These are phyloP conservation scores for Tephrocybe rancida DNA, from an alignment of 768 basidiomycete genomes.

Conservation along the genomic window DNA sequence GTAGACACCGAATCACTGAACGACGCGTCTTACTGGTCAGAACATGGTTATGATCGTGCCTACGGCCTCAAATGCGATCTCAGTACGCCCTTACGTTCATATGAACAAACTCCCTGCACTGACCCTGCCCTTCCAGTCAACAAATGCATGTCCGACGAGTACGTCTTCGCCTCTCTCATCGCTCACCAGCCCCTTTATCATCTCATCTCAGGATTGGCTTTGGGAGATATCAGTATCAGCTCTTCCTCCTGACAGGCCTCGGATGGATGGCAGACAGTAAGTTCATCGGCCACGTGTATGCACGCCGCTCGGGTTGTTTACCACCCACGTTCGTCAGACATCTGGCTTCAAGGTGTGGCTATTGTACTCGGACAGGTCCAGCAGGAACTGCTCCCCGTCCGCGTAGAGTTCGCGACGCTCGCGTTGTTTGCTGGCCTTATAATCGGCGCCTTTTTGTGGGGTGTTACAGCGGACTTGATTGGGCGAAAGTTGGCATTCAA, in stretches of 20 bases:
- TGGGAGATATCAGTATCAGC: constrained; percentile 49
- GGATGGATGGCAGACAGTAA: constrained; percentile 54
- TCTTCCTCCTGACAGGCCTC: constrained; percentile 47
- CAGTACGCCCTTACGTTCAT: constrained; percentile 8
- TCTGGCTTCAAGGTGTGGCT: constrained; percentile 51
- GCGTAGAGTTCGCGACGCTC: constrained; percentile 47
- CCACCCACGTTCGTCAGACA: constrained; percentile 24
- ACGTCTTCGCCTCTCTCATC: constrained; percentile 9
- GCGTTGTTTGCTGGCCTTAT: constrained; percentile 51
- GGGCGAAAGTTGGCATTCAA: constrained; percentile 51
- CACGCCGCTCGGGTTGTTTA: neutral
- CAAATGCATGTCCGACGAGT: constrained; percentile 49
- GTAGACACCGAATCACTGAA: constrained; percentile 9
- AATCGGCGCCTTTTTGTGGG: constrained; percentile 52
- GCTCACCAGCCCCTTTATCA: neutral
- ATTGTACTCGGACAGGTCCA: constrained; percentile 46
- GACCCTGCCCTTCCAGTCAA: constrained; percentile 33
- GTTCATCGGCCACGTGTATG: constrained; percentile 13
- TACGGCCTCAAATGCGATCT: constrained; percentile 25
- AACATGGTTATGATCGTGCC: constrained; percentile 16
- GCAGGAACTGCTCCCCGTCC: constrained; percentile 42
- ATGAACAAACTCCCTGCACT: neutral
- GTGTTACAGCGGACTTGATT: constrained; percentile 49
- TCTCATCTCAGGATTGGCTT: constrained; percentile 43
- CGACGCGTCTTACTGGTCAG: neutral